Conservation (phyloP, 352 stramenopile species). For the Thalassiosira delicatula region DNA sequence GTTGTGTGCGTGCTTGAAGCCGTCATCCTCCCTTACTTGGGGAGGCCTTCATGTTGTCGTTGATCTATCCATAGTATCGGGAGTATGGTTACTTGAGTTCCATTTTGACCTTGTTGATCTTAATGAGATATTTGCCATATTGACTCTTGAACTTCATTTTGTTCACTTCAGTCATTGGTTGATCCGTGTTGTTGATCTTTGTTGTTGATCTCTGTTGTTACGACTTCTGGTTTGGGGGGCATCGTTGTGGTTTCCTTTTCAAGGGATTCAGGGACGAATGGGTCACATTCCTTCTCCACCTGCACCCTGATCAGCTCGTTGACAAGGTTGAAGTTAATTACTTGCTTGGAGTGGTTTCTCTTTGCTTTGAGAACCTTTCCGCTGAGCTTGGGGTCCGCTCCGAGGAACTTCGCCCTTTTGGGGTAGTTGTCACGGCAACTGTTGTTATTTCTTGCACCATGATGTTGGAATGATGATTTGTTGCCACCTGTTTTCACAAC, state of each 20-base stretch:
- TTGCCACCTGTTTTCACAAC: background rate
- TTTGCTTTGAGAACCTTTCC: too few species aligned
- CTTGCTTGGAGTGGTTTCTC: background rate
- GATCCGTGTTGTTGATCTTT: too few species aligned
- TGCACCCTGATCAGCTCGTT: background rate
- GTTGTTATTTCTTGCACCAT: background rate
- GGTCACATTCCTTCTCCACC: background rate
- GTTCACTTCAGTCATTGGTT: background rate
- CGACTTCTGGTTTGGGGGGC: background rate
- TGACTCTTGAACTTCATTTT: constrained; percentile 17
- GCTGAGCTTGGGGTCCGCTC: background rate
- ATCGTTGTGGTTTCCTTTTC: background rate
- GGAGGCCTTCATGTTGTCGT: constrained; percentile 18
- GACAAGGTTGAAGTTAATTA: constrained; percentile 4
- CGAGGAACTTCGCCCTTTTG: constrained; percentile 6
- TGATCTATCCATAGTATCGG: constrained; percentile 10
- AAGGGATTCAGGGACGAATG: constrained; percentile 5
- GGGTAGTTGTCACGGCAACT: background rate
- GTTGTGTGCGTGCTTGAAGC: background rate
- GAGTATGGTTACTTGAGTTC: constrained; percentile 7
- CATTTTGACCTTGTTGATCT: constrained; percentile 2
- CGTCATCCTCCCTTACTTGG: background rate
- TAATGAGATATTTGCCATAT: background rate
- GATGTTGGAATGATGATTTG: constrained; percentile 4
- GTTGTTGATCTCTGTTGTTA: background rate